These are phyloP conservation scores for Aureobasidium pullulans DNA, from an alignment of 2,329 filamentous ascomycete species.

Conservation along the genomic window DNA sequence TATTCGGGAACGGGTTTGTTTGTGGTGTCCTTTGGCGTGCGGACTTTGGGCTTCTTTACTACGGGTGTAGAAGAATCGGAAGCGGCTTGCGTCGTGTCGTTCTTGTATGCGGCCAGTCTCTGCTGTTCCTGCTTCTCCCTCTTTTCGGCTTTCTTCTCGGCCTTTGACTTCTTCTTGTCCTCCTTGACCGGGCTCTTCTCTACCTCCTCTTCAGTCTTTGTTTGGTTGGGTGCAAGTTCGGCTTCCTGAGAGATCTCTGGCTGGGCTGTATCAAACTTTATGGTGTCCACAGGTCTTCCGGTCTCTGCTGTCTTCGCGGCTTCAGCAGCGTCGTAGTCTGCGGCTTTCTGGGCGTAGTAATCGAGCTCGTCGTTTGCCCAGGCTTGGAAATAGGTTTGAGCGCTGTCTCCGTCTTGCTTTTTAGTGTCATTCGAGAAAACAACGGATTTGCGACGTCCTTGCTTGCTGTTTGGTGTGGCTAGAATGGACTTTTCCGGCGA, in stretches of 20 bases:
- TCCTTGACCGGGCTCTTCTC: not conserved
- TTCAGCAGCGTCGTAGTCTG: conserved; percentile 18
- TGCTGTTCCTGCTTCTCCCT: conserved; percentile 28
- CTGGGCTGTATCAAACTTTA: not conserved
- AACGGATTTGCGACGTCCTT: conserved; percentile 48
- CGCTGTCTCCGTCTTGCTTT: conserved; percentile 47
- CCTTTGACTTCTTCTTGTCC: conserved; percentile 26
- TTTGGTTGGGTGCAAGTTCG: conserved; percentile 12
- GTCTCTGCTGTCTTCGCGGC: conserved; percentile 20
- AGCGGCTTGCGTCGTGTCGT: not conserved
- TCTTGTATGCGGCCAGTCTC: conserved; percentile 21
- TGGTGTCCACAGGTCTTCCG: not conserved
- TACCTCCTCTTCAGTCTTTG: conserved; percentile 7
- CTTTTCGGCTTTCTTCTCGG: conserved; percentile 16
- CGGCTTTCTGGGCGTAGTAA: conserved; percentile 9
- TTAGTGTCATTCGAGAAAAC: conserved; percentile 60
- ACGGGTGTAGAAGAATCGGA: not conserved
- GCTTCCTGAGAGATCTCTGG: not conserved
- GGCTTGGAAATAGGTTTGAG: conserved; percentile 44
- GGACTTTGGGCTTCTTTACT: conserved; percentile 14
- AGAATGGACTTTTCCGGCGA: conserved; percentile 10
- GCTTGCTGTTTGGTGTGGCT: conserved; percentile 17
- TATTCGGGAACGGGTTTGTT: conserved; percentile 44
- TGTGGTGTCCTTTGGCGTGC: conserved; percentile 16
- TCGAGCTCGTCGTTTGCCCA: conserved; percentile 34